Evolutionary conservation across 2,329 filamentous ascomycete species (phyloP), one percentile per base, ranked within the genome.

Genomic region (Apiospora malaysiana): DNA sequence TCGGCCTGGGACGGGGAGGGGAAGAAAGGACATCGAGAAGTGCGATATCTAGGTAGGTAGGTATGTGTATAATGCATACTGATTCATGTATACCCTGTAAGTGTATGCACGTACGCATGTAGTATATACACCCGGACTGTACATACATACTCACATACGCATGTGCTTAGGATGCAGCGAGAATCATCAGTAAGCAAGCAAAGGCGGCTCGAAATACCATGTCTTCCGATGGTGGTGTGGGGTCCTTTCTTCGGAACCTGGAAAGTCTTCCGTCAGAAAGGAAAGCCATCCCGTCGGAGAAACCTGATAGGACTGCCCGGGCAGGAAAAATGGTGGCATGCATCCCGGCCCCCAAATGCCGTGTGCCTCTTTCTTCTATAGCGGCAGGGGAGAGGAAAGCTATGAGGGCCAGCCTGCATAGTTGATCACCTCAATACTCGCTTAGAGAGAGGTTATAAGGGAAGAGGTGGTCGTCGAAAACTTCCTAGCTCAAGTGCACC

Each of bases 231-330:
- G 56, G 7, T 59, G 56, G 32, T 63, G 56, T n/a, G 56, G 56
- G 56, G 56, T 40, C 32, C 56, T 63, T 47, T 59, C 32, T 32
- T 45, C 56, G 56, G 56, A 63, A 63, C 32, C 4, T 63, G 56
- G 56, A 40, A 63, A 32, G 27, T 18, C 27, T 63, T 40, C 56
- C 56, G 32, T 37, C 40, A 59, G 47, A 23, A 27, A 25, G 49
- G 14, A 32, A 32, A 27, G 18, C 32, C 32, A 27, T 18, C 16
- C n/a, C 47, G 47, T 14, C 49, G 18, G 27, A 32, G 27, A 8
- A 23, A 63, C 27, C n/a, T 63, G 18, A 63, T 40, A 32, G 25
- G 32, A 23, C 27, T 59, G 51, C 51, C 51, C 51, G 51, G 51
- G 51, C 51, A 59, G 25, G 27, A 59, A 37, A 27, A 37, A 27